Conservation (phyloP, 2,329 filamentous ascomycete genomes). For the Mycocentrospora acerina region DNA sequence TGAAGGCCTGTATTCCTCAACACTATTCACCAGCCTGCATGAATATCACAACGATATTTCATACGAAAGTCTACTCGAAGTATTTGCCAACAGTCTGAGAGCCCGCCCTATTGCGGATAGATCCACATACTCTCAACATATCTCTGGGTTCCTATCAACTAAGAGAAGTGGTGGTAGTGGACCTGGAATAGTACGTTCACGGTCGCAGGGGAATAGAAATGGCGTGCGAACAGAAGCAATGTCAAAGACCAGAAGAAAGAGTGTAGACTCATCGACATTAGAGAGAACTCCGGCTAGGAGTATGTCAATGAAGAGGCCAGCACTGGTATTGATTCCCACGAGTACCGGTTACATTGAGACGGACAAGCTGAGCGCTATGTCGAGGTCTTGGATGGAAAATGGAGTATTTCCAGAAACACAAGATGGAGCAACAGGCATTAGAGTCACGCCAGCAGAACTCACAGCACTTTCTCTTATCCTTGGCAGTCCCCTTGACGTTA, state of each 20-base stretch:
- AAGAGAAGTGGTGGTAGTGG: constrained; percentile 11
- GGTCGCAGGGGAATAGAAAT: constrained; percentile 15
- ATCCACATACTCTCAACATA: constrained; percentile 23
- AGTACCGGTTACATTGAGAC: constrained; percentile 9
- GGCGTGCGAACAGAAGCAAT: constrained; percentile 12
- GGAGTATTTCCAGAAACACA: constrained; percentile 20
- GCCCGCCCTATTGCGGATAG: constrained; percentile 21
- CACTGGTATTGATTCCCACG: constrained; percentile 13
- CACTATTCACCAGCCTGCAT: constrained; percentile 26
- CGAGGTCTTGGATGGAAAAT: constrained; percentile 28
- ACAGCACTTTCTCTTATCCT: constrained; percentile 31
- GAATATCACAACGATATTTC: constrained; percentile 23
- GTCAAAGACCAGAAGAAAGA: constrained; percentile 15
- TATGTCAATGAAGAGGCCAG: constrained; percentile 18
- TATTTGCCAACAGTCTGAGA: constrained; percentile 28
- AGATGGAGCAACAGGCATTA: constrained; percentile 16
- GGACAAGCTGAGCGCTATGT: constrained; percentile 4
- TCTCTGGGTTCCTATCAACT: constrained; percentile 25
- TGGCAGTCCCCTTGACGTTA: constrained; percentile 23
- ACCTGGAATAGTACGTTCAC: constrained; percentile 19
- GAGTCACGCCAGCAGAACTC: constrained; percentile 27
- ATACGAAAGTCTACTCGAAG: constrained; percentile 28
- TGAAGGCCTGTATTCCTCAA: constrained; percentile 29
- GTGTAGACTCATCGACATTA: constrained; percentile 16
- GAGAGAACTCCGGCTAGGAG: constrained; percentile 18